These are phyloP conservation scores for Rhododendron williamsianum DNA, from an alignment of 148 eudicot genomes.

Conservation along the genomic window DNA sequence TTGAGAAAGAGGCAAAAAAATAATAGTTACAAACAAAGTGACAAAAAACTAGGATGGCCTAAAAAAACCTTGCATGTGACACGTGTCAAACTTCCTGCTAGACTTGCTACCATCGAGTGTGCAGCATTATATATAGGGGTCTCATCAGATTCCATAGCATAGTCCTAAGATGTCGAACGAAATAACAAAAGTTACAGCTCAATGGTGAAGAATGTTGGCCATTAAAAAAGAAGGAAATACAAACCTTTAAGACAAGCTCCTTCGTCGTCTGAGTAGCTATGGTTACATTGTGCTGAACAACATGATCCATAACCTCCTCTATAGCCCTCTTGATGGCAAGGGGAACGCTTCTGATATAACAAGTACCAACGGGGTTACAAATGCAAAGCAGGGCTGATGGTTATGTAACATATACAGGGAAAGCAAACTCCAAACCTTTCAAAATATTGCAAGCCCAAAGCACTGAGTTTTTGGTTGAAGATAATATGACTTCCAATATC, in stretches of 20 bases:
- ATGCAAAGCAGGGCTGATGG: background rate
- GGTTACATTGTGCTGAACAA: conserved; percentile 12
- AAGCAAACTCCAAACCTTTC: conserved; percentile 7
- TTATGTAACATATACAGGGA: background rate
- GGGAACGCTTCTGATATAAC: background rate
- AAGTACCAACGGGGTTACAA: background rate
- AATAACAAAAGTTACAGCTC: background rate
- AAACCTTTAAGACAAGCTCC: conserved; percentile 14
- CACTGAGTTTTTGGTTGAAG: conserved; percentile 10
- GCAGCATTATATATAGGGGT: conserved; percentile 10
- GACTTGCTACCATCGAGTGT: conserved; percentile 14
- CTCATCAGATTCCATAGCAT: conserved; percentile 12
- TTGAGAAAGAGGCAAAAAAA: background rate
- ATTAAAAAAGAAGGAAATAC: background rate
- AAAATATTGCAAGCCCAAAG: background rate
- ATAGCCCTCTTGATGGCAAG: background rate
- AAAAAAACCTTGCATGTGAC: conserved; percentile 10
- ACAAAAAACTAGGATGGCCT: background rate
- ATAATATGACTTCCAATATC: background rate
- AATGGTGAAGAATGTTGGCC: background rate
- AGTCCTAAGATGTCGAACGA: background rate
- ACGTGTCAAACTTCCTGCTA: conserved; percentile 12
- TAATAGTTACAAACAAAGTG: background rate
- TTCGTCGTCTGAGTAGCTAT: conserved; percentile 14
- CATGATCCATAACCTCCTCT: background rate